Conservation (phyloP, 805 yeast species). For the Ogataea glucozyma region DNA sequence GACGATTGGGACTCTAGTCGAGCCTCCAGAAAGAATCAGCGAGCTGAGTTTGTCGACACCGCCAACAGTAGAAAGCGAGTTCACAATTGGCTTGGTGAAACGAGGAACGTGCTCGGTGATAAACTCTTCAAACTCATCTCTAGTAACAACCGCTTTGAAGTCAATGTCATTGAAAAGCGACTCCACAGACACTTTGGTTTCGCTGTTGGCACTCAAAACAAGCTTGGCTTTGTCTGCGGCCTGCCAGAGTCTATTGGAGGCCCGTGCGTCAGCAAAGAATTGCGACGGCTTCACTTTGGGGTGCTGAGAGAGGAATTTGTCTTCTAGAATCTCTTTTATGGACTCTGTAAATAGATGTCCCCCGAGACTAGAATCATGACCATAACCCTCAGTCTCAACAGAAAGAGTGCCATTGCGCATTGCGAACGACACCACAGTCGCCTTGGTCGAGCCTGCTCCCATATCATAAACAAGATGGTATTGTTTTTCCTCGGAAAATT, state of each 20-base stretch:
- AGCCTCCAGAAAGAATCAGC: constrained; percentile 85
- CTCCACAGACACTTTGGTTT: constrained; percentile 76
- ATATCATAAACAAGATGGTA: constrained; percentile 79
- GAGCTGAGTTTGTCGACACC: constrained; percentile 40
- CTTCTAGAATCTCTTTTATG: constrained; percentile 59
- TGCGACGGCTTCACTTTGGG: constrained; percentile 39
- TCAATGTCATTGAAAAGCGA: constrained; percentile 73
- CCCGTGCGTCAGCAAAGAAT: constrained; percentile 50
- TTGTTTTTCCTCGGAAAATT: constrained; percentile 47
- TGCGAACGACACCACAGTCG: constrained; percentile 72
- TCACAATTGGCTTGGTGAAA: constrained; percentile 54
- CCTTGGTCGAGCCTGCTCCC: constrained; percentile 91
- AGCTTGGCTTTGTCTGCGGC: constrained; percentile 88
- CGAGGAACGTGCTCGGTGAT: constrained; percentile 46
- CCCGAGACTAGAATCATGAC: constrained; percentile 66
- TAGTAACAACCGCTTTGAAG: constrained; percentile 62
- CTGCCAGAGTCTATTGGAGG: constrained; percentile 69
- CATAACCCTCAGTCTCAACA: constrained; percentile 71
- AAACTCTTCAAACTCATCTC: constrained; percentile 76
- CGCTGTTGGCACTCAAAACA: constrained; percentile 84
- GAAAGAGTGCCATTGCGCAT: constrained; percentile 42
- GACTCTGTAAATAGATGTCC: constrained; percentile 73
- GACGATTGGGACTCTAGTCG: constrained; percentile 86
- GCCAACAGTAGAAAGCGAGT: constrained; percentile 43
- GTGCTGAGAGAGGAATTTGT: constrained; percentile 54